These are phyloP conservation scores for Ganoderma resinaceum DNA, from an alignment of 1,284 basidiomycete genomes.

Conservation along the genomic window DNA sequence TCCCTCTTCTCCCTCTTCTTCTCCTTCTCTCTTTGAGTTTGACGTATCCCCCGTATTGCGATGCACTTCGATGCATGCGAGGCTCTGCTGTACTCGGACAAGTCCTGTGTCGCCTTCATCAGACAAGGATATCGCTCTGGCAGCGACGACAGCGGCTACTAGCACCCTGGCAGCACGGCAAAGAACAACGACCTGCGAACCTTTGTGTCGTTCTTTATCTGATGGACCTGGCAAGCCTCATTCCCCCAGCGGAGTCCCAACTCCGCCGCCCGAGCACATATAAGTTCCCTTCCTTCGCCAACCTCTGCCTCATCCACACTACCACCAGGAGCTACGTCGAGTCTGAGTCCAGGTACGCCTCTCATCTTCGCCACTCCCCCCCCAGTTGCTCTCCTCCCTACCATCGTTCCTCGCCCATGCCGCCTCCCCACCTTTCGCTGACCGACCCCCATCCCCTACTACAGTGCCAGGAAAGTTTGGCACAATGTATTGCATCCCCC, in stretches of 20 bases:
- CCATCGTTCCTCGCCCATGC: neutral
- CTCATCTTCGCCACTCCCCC: neutral
- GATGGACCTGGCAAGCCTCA: conserved; percentile 17
- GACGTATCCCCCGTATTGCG: neutral
- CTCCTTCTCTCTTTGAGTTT: neutral
- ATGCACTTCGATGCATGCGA: neutral
- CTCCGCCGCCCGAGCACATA: conserved; percentile 5
- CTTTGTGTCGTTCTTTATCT: conserved; percentile 23
- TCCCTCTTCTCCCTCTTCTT: neutral
- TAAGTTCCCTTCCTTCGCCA: conserved; percentile 5
- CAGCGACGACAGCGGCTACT: conserved; percentile 1
- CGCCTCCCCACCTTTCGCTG: neutral
- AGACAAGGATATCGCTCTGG: neutral
- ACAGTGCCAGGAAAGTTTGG: neutral
- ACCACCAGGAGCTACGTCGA: neutral
- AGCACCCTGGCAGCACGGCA: neutral
- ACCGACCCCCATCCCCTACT: neutral
- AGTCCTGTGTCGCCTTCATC: neutral
- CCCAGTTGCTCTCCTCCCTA: neutral
- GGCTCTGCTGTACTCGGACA: neutral
- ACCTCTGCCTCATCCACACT: conserved; percentile 11
- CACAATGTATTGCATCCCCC: neutral
- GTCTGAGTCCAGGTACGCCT: conserved; percentile 17
- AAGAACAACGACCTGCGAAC: neutral
- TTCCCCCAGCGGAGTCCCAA: conserved; percentile 24